phyloP scores from a whole-genome alignment of 2,329 filamentous ascomycete genomes.

The Colletotrichum chlorophyti region DNA sequence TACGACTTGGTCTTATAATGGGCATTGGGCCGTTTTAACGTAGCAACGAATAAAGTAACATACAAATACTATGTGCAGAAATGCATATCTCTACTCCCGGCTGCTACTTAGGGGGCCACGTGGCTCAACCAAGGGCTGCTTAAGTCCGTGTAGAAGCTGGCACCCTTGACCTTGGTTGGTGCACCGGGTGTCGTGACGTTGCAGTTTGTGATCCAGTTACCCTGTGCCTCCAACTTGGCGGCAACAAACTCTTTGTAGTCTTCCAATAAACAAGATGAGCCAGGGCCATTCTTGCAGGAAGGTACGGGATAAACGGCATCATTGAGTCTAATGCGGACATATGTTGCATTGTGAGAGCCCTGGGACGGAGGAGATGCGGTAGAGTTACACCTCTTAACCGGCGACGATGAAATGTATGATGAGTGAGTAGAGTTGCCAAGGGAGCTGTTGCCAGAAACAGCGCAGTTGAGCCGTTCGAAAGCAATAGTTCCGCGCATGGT shows the following conservation, averaged over 20 bases:
- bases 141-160: conserved; percentile 57
- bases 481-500: conserved; percentile 71
- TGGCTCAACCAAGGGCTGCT: conserved; percentile 20
- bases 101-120: conserved; percentile 5
- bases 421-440: conserved; percentile 2
- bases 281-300: conserved; percentile 61
- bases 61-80: too few relatives aligned
- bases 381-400: neutral
- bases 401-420: neutral
- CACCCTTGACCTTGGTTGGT: conserved; percentile 50
- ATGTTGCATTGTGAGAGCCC: conserved; percentile 43
- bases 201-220: conserved; percentile 57
- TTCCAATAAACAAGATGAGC: conserved; percentile 55
- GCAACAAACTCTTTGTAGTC: conserved; percentile 53
- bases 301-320: conserved; percentile 68
- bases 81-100: too few relatives aligned
- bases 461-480: conserved; percentile 68
- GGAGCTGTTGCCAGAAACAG: conserved; percentile 24
- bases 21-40: too few relatives aligned
- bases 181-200: conserved; percentile 49
- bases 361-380: conserved; percentile 3
- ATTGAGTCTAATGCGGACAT: conserved; percentile 65
- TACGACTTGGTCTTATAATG: too few relatives aligned
- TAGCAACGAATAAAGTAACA: too few relatives aligned
- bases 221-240: conserved; percentile 52